A percentile compares a stretch with the other conserved stretches of the same genome.
These are phyloP conservation scores for Floccularia luteovirens DNA, from an alignment of 768 basidiomycete genomes.

Conservation along the genomic window DNA sequence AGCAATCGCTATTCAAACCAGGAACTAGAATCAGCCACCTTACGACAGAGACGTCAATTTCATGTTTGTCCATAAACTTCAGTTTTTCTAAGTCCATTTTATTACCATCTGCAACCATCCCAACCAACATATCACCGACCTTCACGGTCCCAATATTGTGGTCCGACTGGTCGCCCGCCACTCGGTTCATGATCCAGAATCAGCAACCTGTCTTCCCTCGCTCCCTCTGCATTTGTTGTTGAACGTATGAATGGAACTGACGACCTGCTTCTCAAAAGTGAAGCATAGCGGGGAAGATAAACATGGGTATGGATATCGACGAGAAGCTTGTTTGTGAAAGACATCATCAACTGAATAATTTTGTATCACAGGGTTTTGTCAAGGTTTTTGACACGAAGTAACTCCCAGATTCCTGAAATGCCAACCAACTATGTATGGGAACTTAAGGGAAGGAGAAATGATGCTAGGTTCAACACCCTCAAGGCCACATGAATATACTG, in stretches of 20 bases:
- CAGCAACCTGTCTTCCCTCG: conserved; percentile 58
- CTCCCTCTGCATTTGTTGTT: conserved; percentile 32
- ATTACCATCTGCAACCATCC: conserved; percentile 54
- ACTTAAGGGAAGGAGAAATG: no score
- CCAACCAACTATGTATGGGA: no score
- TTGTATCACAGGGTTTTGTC: no score
- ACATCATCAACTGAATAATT: conserved; percentile 4
- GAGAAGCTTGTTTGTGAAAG: conserved; percentile 28
- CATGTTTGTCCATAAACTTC: conserved; percentile 78
- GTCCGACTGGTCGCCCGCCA: conserved; percentile 72
- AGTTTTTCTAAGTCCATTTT: conserved; percentile 57
- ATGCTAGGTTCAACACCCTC: no score
- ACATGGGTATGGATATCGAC: conserved; percentile 87
- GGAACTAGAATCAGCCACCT: conserved; percentile 35
- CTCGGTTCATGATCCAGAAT: conserved; percentile 78
- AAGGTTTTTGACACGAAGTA: no score
- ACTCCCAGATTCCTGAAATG: no score
- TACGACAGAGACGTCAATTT: conserved; percentile 72
- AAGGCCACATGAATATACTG: no score
- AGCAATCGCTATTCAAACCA: neutral
- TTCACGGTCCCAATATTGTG: conserved; percentile 73
- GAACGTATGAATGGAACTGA: conserved; percentile 61
- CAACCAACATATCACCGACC: conserved; percentile 15
- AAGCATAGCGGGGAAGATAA: conserved; percentile 74
- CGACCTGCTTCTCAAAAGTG: conserved; percentile 57